Conservation (phyloP, 1,284 basidiomycete species). For the Apiotrichum sp. region DNA sequence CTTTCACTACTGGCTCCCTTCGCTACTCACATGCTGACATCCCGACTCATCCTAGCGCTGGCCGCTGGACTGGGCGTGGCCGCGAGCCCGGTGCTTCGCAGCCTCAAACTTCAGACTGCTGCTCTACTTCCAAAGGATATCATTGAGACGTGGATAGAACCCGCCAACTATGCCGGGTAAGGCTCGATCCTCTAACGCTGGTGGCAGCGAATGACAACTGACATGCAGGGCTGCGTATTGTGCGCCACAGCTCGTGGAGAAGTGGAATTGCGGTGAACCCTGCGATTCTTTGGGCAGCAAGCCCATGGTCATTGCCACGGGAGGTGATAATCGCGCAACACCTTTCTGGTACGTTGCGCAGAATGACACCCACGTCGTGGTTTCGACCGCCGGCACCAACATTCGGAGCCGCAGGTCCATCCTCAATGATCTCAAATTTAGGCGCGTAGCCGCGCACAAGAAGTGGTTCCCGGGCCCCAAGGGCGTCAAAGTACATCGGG, state of each 20-base stretch:
- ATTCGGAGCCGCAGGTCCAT: constrained; percentile 11
- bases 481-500: constrained; percentile 9
- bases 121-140: neutral
- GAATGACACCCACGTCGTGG: constrained; percentile 11
- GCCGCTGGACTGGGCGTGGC: too few species aligned
- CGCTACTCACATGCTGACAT: too few species aligned
- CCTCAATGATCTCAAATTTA: constrained; percentile 20
- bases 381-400: constrained; percentile 24
- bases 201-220: neutral
- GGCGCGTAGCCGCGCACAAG: neutral
- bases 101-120: too few species aligned
- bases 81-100: too few species aligned
- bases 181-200: neutral
- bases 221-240: neutral
- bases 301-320: neutral
- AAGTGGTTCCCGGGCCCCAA: neutral
- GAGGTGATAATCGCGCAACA: neutral
- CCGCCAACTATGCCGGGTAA: neutral
- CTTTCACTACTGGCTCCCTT: too few species aligned
- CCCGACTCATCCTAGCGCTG: too few species aligned
- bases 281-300: neutral
- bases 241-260: neutral
- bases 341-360: constrained; percentile 7
- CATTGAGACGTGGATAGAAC: neutral
- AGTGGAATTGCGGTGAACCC: neutral